Evolutionary conservation across 2,329 filamentous ascomycete genomes (phyloP), one percentile per base, ranked within the genome.

Genomic region (Nigrospora osmanthi): DNA sequence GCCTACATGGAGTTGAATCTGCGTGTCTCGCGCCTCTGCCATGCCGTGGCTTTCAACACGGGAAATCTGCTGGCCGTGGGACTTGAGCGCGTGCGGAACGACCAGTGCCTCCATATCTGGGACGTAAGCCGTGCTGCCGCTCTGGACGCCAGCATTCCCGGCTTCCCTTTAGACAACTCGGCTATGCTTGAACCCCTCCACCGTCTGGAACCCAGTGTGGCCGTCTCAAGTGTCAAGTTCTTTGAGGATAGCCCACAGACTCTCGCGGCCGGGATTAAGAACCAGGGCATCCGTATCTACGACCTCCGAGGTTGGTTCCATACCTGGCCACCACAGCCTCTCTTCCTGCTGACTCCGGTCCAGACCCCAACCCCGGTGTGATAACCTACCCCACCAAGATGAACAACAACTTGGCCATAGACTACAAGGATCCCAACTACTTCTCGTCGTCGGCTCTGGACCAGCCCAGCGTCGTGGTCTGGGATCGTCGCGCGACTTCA

Each of bases 201-300:
- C 60, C 70, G 78, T 16, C 64, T 82, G 4, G 81, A 85, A 57
- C 73, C 76, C 4, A 81, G 78, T 42, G 83, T 89, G 36, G 83
- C 85, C n/a, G 83, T 93, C 19, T 87, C 85, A 2, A 90, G 86
- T 57, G 81, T 90, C 54, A 83, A 86, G 56, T 94, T 91, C 69
- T 90, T 91, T 47, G 78, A 86, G 47, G 79, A 85, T 51, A 84
- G 82, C 51, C 86, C 87, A 10, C 79, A 88, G 50, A 85, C 83
- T 17, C 68, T 93, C 11, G 79, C 90, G 28, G 82, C 83, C 28
- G 87, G 85, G 1, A 84, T 90, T 41, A 87, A 87, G 52, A 79
- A 84, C 37, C 80, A 87, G 51, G 86, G 83, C 34, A 74, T 93
- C 38, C 75, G 85, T 14, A 77, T 91, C 28, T 88, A 89, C 54